Evolutionary conservation across 2,329 filamentous ascomycete genomes (phyloP).

Genomic region (Zasmidium cellare): DNA sequence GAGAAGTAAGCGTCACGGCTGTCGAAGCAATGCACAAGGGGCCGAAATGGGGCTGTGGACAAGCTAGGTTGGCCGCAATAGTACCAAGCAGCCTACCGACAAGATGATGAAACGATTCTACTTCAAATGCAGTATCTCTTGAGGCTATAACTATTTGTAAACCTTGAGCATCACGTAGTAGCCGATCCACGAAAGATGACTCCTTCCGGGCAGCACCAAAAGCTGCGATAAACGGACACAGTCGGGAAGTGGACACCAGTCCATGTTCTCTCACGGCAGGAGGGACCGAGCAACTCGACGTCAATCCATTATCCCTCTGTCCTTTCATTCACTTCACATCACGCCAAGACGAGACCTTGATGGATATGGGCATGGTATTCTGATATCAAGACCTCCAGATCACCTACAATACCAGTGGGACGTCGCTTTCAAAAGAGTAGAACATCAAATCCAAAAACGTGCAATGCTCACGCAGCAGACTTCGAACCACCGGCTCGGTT

Average conservation of each 20-base stretch:
- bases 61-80: too few relatives aligned
- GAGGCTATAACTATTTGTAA: too few relatives aligned
- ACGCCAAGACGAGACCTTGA: background rate
- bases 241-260: background rate
- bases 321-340: background rate
- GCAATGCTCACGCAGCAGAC: background rate
- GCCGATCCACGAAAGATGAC: too few relatives aligned
- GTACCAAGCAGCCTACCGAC: too few relatives aligned
- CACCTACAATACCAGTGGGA: background rate
- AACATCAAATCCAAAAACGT: background rate
- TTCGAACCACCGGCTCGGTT: background rate
- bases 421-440: background rate
- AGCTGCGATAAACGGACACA: background rate
- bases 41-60: too few relatives aligned
- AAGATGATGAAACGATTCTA: too few relatives aligned
- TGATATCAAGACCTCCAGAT: background rate
- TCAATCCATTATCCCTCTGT: background rate
- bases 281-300: background rate
- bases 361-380: background rate
- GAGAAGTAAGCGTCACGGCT: constrained; percentile 6
- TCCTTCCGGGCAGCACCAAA: too few relatives aligned
- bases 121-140: too few relatives aligned
- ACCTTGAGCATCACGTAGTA: too few relatives aligned
- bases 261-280: background rate
- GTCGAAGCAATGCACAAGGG: too few relatives aligned